Evolutionary conservation across 2,329 filamentous ascomycete genomes (phyloP).

Genomic region (Pezicula carpinea): DNA sequence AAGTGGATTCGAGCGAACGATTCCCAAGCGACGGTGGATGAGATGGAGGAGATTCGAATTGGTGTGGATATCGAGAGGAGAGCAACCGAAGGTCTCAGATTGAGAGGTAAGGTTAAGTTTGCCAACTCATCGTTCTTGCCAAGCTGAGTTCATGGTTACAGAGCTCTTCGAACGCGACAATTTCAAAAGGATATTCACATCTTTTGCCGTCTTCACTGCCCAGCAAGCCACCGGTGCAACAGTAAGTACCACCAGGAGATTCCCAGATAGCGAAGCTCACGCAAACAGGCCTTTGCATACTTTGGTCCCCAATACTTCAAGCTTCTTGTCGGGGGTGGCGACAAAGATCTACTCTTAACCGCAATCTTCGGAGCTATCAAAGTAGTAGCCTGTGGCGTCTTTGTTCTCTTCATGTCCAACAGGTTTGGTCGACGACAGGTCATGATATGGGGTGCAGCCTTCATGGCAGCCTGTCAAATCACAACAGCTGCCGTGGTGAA

Average conservation of each 20-base stretch:
- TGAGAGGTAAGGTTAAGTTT: slow-evolving; percentile 1
- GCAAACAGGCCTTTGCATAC: slow-evolving; percentile 36
- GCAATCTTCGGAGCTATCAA: slow-evolving; percentile 50
- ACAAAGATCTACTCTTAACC: slow-evolving; percentile 42
- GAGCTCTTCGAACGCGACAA: slow-evolving; percentile 10
- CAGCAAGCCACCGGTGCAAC: slow-evolving; percentile 46
- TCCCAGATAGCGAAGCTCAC: not conserved
- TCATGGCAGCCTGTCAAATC: slow-evolving; percentile 42
- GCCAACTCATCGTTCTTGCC: not conserved
- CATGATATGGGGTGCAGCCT: slow-evolving; percentile 36
- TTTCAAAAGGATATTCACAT: slow-evolving; percentile 20
- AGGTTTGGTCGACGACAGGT: slow-evolving; percentile 38
- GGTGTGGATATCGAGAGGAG: slow-evolving; percentile 43
- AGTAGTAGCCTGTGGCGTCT: slow-evolving; percentile 43
- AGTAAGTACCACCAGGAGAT: slow-evolving; percentile 10
- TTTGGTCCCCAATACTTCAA: slow-evolving; percentile 48
- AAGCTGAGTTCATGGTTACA: not conserved
- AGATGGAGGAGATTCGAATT: slow-evolving; percentile 38
- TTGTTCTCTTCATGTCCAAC: slow-evolving; percentile 50
- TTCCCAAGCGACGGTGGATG: slow-evolving; percentile 29
- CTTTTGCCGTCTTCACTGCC: slow-evolving; percentile 8
- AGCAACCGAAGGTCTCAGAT: slow-evolving; percentile 35
- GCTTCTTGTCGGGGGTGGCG: slow-evolving; percentile 40
- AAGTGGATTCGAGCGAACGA: slow-evolving; percentile 48
- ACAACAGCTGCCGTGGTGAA: slow-evolving; percentile 41